Conservation (phyloP, 2,329 filamentous ascomycete species). For the Neofusicoccum sp. region DNA sequence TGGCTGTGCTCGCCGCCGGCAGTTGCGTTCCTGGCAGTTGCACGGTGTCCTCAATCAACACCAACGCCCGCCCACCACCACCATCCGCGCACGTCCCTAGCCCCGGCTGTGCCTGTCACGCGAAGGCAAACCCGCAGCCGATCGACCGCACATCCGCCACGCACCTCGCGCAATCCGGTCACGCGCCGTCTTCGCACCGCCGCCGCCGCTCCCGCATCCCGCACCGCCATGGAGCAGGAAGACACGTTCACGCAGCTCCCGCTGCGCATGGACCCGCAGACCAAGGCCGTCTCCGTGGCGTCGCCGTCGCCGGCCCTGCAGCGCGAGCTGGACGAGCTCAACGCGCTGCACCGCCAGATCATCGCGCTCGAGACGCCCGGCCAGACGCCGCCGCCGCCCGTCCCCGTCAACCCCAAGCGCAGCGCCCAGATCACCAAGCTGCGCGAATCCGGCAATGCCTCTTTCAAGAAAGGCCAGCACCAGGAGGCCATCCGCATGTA, state of each 20-base stretch:
- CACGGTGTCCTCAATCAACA: conserved; percentile 20
- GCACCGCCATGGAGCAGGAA: conserved; percentile 11
- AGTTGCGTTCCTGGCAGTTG: conserved; percentile 3
- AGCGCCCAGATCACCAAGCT: conserved; percentile 86
- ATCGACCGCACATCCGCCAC: background rate
- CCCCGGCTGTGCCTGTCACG: background rate
- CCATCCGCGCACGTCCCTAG: conserved; percentile 13
- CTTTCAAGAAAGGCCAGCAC: conserved; percentile 77
- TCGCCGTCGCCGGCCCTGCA: conserved; percentile 41
- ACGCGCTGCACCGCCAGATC: conserved; percentile 75
- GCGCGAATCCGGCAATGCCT: conserved; percentile 80
- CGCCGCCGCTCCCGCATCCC: background rate
- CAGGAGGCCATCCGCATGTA: conserved; percentile 80
- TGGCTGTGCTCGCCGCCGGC: conserved; percentile 9
- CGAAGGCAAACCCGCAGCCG: background rate
- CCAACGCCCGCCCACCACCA: background rate
- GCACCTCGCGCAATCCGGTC: background rate
- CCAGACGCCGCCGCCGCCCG: conserved; percentile 76
- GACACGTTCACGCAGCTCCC: conserved; percentile 83
- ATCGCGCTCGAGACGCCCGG: conserved; percentile 65
- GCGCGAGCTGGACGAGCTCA: conserved; percentile 67
- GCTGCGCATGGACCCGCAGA: conserved; percentile 76
- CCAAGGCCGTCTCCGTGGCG: conserved; percentile 68
- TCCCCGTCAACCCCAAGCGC: conserved; percentile 92
- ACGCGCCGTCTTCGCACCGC: background rate